Evolutionary conservation across 2,329 filamentous ascomycete genomes (phyloP).

Genomic region (Penicillium vulpinum): DNA sequence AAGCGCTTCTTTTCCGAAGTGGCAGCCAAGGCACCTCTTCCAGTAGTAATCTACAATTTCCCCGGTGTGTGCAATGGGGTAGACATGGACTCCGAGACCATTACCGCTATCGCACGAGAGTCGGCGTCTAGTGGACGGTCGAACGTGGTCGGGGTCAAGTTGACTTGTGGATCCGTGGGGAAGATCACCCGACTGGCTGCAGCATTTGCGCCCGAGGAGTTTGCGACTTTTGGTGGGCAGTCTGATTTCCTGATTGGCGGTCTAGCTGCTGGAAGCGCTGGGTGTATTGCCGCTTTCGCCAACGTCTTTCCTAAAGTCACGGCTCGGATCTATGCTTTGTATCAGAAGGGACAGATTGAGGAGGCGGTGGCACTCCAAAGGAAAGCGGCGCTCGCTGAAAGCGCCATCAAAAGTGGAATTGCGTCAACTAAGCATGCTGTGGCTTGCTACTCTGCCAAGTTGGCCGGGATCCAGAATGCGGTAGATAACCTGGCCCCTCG

Average conservation of each 20-base stretch:
- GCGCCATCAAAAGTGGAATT: conserved; percentile 65
- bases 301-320: conserved; percentile 60
- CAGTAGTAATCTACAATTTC: conserved; percentile 68
- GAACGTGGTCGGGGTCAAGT: conserved; percentile 64
- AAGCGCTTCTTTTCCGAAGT: conserved; percentile 62
- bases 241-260: conserved; percentile 67
- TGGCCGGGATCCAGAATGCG: conserved; percentile 61
- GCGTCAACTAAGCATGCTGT: conserved; percentile 67
- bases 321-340: conserved; percentile 61
- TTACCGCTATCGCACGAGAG: conserved; percentile 54
- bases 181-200: conserved; percentile 60
- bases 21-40: conserved; percentile 53
- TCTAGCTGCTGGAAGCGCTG: conserved; percentile 53
- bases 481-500: conserved; percentile 59
- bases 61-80: conserved; percentile 68
- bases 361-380: conserved; percentile 63
- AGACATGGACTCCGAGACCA: conserved; percentile 65
- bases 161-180: conserved; percentile 64
- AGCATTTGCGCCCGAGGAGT: conserved; percentile 55
- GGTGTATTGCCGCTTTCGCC: conserved; percentile 59
- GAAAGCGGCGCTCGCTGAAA: conserved; percentile 64
- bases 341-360: conserved; percentile 54
- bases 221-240: conserved; percentile 71
- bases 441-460: conserved; percentile 57
- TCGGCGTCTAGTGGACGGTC: conserved; percentile 34